Conservation (phyloP, 2,329 filamentous ascomycete species). For the Cladosporium sp. region DNA sequence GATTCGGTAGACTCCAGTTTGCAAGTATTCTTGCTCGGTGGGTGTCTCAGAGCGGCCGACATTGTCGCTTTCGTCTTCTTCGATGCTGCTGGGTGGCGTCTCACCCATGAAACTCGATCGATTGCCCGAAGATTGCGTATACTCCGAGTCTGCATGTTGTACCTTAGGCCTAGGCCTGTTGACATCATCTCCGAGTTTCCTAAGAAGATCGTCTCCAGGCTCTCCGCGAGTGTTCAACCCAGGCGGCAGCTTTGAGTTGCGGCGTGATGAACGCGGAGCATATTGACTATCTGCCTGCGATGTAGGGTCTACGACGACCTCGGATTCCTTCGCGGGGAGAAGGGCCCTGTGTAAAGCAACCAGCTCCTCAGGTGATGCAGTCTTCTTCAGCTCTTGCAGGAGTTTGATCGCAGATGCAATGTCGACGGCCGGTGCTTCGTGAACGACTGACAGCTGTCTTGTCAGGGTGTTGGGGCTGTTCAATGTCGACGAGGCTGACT, state of each 20-base stretch:
- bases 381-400: conserved; percentile 46
- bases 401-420: conserved; percentile 42
- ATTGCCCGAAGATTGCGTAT: background rate
- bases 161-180: background rate
- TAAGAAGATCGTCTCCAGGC: conserved; percentile 27
- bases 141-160: background rate
- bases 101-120: background rate
- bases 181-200: conserved; percentile 21
- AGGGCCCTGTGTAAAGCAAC: conserved; percentile 38
- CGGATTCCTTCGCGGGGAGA: conserved; percentile 23
- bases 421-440: conserved; percentile 34
- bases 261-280: conserved; percentile 8
- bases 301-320: too few species aligned
- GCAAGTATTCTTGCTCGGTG: conserved; percentile 38
- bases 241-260: conserved; percentile 18
- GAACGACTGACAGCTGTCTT: conserved; percentile 26
- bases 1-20: conserved; percentile 38
- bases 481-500: conserved; percentile 18
- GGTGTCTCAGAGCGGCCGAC: conserved; percentile 35
- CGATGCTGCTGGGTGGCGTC: background rate
- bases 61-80: background rate
- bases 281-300: too few species aligned
- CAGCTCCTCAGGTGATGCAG: conserved; percentile 45
- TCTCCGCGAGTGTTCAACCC: conserved; percentile 24
- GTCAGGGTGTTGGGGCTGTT: conserved; percentile 15